These are phyloP conservation scores for Escallonia rubra DNA, from an alignment of 129 eudicot species.

Conservation along the genomic window DNA sequence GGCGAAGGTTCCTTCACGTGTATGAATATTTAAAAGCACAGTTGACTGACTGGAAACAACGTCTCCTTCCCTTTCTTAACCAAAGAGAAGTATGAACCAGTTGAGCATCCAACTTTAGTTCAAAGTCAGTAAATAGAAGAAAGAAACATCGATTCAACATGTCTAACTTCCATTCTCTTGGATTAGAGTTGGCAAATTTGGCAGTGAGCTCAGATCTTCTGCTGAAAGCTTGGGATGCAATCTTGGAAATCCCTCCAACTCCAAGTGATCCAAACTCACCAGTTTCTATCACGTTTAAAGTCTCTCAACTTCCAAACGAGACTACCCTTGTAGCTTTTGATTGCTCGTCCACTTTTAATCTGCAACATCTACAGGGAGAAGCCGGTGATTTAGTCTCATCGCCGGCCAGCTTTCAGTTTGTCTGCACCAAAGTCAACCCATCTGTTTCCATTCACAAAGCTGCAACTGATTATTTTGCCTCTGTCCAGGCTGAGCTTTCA, in stretches of 20 bases:
- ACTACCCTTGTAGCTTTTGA: neutral
- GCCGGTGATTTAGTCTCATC: neutral
- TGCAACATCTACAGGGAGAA: neutral
- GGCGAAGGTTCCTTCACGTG: too few species aligned
- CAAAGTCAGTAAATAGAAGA: too few species aligned
- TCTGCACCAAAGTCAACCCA: constrained; percentile 4
- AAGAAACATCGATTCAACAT: too few species aligned
- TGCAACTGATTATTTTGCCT: neutral
- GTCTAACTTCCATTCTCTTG: too few species aligned
- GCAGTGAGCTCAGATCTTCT: constrained; percentile 9
- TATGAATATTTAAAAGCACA: too few species aligned
- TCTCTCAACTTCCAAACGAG: neutral
- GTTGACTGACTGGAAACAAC: too few species aligned
- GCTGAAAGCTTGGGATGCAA: constrained; percentile 3
- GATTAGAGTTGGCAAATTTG: constrained; percentile 6
- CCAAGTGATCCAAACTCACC: neutral
- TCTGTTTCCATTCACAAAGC: constrained; percentile 6
- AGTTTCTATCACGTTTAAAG: neutral
- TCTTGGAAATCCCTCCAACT: neutral
- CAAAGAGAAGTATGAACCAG: too few species aligned
- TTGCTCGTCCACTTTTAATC: neutral
- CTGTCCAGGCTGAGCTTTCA: neutral
- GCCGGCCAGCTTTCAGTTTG: neutral
- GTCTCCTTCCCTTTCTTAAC: too few species aligned
- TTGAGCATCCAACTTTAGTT: too few species aligned